phyloP scores from a whole-genome alignment of 345 rosid species.

The Salix caprea region DNA sequence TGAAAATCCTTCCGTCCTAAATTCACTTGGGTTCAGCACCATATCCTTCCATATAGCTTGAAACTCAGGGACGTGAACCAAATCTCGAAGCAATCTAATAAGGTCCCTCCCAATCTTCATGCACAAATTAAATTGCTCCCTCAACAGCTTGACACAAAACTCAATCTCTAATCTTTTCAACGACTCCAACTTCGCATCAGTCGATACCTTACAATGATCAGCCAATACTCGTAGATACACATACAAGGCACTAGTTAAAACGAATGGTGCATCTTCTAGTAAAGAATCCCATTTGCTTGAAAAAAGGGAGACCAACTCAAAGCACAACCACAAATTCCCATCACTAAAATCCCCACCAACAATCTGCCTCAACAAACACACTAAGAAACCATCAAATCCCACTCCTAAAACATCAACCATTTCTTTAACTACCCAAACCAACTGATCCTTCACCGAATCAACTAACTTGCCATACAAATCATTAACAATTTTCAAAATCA shows the following conservation, averaged over 20 bases:
- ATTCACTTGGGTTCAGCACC: conserved; percentile 39
- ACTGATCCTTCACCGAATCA: conserved; percentile 49
- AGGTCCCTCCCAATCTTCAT: conserved; percentile 76
- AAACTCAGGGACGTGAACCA: conserved; percentile 67
- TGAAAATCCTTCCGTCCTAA: conserved; percentile 36
- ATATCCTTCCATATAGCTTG: conserved; percentile 60
- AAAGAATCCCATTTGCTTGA: conserved; percentile 48
- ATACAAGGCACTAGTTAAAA: conserved; percentile 60
- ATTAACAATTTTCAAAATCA: conserved; percentile 37
- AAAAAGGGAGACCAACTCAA: conserved; percentile 51
- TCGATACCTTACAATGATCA: conserved; percentile 55
- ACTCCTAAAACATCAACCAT: conserved; percentile 61
- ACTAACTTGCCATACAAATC: conserved; percentile 57
- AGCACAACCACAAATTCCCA: conserved; percentile 72
- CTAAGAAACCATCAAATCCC: conserved; percentile 49
- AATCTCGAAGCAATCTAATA: conserved; percentile 61
- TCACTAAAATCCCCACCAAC: conserved; percentile 68
- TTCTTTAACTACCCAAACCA: conserved; percentile 60
- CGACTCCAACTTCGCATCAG: conserved; percentile 29
- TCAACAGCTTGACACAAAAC: conserved; percentile 74
- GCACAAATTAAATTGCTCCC: conserved; percentile 52
- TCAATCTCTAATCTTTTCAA: conserved; percentile 57
- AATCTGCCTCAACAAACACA: conserved; percentile 52
- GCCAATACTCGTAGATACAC: conserved; percentile 59
- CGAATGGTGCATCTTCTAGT: conserved; percentile 49